Conservation (phyloP, 257 asterid species). For the Solanum pinnatisectum region DNA sequence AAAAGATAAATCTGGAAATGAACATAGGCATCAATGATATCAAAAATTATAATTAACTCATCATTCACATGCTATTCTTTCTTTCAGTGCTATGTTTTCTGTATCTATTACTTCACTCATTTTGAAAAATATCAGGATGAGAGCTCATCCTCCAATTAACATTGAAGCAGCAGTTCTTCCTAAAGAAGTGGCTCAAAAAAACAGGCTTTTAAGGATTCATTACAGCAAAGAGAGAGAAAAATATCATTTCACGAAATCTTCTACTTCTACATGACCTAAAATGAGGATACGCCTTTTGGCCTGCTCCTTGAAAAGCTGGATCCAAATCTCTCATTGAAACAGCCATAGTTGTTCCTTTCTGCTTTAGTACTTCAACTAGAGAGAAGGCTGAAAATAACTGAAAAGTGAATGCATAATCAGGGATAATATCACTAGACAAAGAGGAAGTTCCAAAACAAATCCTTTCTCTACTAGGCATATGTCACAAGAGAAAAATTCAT, state of each 20-base stretch:
- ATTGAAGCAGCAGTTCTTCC: neutral
- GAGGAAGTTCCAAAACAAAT: neutral
- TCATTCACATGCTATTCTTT: neutral
- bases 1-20: neutral
- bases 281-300: constrained; percentile 94
- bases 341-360: constrained; percentile 45
- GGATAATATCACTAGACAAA: neutral
- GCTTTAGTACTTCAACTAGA: neutral
- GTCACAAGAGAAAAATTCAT: neutral
- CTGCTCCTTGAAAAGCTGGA: constrained; percentile 94
- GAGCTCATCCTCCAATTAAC: neutral
- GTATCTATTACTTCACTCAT: neutral
- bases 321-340: constrained; percentile 89
- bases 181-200: neutral
- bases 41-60: neutral
- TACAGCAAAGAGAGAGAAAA: neutral
- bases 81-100: neutral
- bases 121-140: neutral
- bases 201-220: neutral
- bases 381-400: constrained; percentile 27
- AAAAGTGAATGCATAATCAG: neutral
- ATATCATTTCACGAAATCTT: neutral
- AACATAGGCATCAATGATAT: neutral
- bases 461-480: neutral
- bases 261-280: neutral